These are phyloP conservation scores for Lactarius indigo DNA, from an alignment of 768 basidiomycete genomes.

Conservation along the genomic window DNA sequence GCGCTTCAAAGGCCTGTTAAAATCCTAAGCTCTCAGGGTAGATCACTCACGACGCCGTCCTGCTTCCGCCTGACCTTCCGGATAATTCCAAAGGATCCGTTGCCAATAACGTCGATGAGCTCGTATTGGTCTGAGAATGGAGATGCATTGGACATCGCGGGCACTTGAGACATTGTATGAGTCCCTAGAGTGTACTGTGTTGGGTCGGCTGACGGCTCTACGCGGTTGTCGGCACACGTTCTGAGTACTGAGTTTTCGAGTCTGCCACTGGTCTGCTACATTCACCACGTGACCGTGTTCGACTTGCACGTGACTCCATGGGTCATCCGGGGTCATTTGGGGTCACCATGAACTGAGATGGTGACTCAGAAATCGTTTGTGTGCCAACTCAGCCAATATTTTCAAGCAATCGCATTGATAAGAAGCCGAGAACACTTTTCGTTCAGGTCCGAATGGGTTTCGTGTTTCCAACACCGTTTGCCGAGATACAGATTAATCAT, in stretches of 20 bases:
- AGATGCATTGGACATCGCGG: constrained; percentile 27
- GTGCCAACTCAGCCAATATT: no score
- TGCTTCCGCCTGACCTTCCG: constrained; percentile 85
- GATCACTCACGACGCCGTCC: constrained; percentile 69
- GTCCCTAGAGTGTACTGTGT: neutral
- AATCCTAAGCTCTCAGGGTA: neutral
- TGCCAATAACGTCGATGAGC: constrained; percentile 88
- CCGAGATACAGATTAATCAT: no score
- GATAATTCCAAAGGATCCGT: constrained; percentile 97
- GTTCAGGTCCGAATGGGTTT: no score
- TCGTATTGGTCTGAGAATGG: constrained; percentile 74
- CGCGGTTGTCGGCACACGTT: neutral
- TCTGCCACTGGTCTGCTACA: neutral
- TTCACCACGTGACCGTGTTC: constrained; percentile 19
- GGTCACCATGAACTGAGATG: no score
- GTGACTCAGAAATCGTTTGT: no score
- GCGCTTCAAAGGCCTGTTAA: constrained; percentile 8
- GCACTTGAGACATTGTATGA: neutral
- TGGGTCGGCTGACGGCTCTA: neutral
- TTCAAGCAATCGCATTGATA: no score
- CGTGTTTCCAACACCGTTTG: no score
- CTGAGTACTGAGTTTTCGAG: neutral
- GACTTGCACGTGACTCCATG: constrained; percentile 18
- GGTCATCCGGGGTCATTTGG: no score
- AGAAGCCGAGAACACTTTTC: no score